phyloP scores from a whole-genome alignment of 306 rosid species.

The Gastrolobium bilobum region DNA sequence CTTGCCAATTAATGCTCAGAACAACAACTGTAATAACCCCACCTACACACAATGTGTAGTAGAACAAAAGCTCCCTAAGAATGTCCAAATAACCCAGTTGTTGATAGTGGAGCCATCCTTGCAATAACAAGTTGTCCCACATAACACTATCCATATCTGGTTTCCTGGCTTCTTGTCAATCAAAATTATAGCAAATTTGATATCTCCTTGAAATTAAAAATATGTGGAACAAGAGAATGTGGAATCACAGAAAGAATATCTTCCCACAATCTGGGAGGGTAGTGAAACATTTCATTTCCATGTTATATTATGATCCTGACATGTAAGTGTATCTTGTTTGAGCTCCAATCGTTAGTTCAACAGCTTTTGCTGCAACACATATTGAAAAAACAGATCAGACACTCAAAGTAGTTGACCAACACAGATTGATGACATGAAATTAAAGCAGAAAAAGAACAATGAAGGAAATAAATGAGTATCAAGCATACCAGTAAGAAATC shows the following conservation, averaged over 20 bases:
- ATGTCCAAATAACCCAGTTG: not conserved
- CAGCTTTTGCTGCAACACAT: not conserved
- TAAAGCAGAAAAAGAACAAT: not conserved
- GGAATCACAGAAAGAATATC: constrained; percentile 15
- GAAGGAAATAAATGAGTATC: not conserved
- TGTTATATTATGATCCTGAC: constrained; percentile 65
- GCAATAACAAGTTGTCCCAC: not conserved
- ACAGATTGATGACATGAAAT: not conserved
- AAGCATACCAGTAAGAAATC: not conserved
- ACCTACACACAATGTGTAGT: not conserved
- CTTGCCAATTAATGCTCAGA: not conserved
- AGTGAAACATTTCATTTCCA: constrained; percentile 7
- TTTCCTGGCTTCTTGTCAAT: constrained; percentile 1
- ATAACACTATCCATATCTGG: not conserved
- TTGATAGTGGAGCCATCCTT: not conserved
- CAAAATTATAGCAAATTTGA: not conserved
- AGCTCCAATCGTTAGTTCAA: constrained; percentile 56
- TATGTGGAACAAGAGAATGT: not conserved
- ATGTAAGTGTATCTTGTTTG: constrained; percentile 81
- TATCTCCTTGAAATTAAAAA: not conserved
- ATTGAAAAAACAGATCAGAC: not conserved
- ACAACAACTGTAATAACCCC: not conserved
- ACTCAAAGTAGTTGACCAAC: not conserved
- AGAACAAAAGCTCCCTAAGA: constrained; percentile 3
- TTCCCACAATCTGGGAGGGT: not conserved